Conservation (phyloP, 2,329 filamentous ascomycete genomes). For the Alternaria infectoria region DNA sequence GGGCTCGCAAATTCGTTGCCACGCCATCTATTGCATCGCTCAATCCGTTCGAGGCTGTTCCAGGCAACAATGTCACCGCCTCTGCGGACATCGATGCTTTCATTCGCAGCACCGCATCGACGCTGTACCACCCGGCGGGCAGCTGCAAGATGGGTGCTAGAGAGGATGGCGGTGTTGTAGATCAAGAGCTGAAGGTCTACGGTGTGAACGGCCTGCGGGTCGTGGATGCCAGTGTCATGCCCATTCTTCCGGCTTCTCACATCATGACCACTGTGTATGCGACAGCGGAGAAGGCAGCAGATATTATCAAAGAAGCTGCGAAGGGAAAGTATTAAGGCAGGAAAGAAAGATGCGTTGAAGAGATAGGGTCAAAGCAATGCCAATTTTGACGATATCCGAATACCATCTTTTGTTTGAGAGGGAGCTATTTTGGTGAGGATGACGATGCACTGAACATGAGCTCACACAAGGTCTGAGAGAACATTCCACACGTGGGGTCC, state of each 20-base stretch:
- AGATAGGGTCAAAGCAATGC: background rate
- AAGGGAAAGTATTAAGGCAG: background rate
- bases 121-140: slow-evolving; percentile 36
- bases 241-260: slow-evolving; percentile 25
- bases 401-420: background rate
- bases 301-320: slow-evolving; percentile 9
- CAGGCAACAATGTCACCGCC: slow-evolving; percentile 26
- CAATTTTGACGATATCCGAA: background rate
- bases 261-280: slow-evolving; percentile 31
- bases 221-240: slow-evolving; percentile 27
- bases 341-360: background rate
- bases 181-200: slow-evolving; percentile 32
- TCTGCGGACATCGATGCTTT: slow-evolving; percentile 24
- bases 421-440: background rate
- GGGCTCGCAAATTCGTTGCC: slow-evolving; percentile 19
- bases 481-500: background rate
- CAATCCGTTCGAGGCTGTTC: slow-evolving; percentile 25
- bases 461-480: background rate
- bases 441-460: background rate
- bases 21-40: slow-evolving; percentile 22
- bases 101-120: slow-evolving; percentile 19
- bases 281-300: slow-evolving; percentile 26
- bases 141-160: slow-evolving; percentile 33
- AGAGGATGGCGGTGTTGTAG: slow-evolving; percentile 37
- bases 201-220: slow-evolving; percentile 28